A percentile compares a stretch with the other conserved stretches of the same genome.
These are phyloP conservation scores for Debaryomyces psychrophilus DNA, from an alignment of 1,139 yeast species.

Conservation along the genomic window DNA sequence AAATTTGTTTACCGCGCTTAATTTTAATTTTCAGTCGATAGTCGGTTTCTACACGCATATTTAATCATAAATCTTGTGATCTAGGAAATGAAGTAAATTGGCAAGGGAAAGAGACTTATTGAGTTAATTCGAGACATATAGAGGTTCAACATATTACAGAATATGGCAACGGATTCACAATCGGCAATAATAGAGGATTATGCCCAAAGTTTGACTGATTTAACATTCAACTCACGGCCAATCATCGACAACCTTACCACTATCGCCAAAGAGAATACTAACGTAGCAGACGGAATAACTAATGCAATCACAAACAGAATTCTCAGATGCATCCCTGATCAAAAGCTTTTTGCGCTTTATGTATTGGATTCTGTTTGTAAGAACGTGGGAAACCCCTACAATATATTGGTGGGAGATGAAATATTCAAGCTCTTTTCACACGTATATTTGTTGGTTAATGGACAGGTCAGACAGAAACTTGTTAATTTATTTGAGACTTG, in stretches of 20 bases:
- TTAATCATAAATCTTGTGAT: not conserved
- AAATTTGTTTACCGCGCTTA: constrained; percentile 16
- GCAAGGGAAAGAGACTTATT: not conserved
- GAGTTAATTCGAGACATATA: not conserved
- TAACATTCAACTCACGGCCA: constrained; percentile 88
- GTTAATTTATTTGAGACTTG: constrained; percentile 84
- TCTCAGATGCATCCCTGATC: constrained; percentile 63
- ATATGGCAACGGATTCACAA: constrained; percentile 12
- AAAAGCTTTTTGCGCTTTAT: constrained; percentile 81
- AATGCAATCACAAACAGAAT: constrained; percentile 69
- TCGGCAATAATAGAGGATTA: constrained; percentile 52
- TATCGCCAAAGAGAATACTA: constrained; percentile 81
- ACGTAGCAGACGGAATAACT: constrained; percentile 75
- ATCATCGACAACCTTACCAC: constrained; percentile 84
- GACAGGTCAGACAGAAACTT: constrained; percentile 71
- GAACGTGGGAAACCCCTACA: constrained; percentile 87
- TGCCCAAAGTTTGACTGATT: constrained; percentile 65
- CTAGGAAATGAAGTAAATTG: not conserved
- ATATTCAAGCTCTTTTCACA: constrained; percentile 71
- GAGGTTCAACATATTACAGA: not conserved
- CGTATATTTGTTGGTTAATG: constrained; percentile 78
- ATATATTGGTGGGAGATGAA: constrained; percentile 68
- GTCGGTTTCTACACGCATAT: not conserved
- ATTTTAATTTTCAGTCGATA: not conserved
- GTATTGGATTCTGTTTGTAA: constrained; percentile 92